phyloP scores from a whole-genome alignment of 1,284 basidiomycete genomes.

The Stereum hirsutum region DNA sequence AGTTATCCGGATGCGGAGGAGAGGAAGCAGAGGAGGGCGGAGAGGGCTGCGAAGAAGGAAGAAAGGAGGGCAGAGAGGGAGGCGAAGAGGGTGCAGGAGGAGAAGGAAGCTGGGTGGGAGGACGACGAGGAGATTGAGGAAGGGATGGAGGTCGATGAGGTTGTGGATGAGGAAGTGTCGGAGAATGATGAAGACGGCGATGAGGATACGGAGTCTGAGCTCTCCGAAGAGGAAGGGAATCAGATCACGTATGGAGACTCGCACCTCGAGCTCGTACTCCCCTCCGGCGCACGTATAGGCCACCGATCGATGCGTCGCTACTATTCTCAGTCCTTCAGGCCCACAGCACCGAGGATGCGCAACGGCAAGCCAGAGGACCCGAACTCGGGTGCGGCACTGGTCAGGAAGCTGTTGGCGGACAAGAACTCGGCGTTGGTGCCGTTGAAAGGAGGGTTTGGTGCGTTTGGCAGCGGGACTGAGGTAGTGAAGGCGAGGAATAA shows the following conservation, averaged over 20 bases:
- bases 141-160: slow-evolving; percentile 46
- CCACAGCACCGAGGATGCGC: slow-evolving; percentile 21
- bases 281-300: slow-evolving; percentile 87
- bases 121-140: slow-evolving; percentile 36
- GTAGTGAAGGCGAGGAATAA: slow-evolving; percentile 88
- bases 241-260: slow-evolving; percentile 68
- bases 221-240: slow-evolving; percentile 34
- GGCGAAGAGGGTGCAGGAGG: slow-evolving; percentile 20
- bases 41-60: slow-evolving; percentile 19
- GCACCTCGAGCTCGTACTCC: slow-evolving; percentile 86
- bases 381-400: slow-evolving; percentile 63
- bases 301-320: slow-evolving; percentile 85
- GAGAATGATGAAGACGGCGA: slow-evolving; percentile 31
- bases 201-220: slow-evolving; percentile 19
- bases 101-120: slow-evolving; percentile 52
- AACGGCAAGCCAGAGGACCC: slow-evolving; percentile 42
- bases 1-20: slow-evolving; percentile 61
- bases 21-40: slow-evolving; percentile 21
- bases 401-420: slow-evolving; percentile 68
- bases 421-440: slow-evolving; percentile 81
- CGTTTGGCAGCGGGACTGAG: slow-evolving; percentile 71
- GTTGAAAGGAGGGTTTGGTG: slow-evolving; percentile 78
- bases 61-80: slow-evolving; percentile 21
- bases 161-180: slow-evolving; percentile 31
- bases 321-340: slow-evolving; percentile 74